phyloP scores from a whole-genome alignment of 345 rosid species.

The Brassica nigra region DNA sequence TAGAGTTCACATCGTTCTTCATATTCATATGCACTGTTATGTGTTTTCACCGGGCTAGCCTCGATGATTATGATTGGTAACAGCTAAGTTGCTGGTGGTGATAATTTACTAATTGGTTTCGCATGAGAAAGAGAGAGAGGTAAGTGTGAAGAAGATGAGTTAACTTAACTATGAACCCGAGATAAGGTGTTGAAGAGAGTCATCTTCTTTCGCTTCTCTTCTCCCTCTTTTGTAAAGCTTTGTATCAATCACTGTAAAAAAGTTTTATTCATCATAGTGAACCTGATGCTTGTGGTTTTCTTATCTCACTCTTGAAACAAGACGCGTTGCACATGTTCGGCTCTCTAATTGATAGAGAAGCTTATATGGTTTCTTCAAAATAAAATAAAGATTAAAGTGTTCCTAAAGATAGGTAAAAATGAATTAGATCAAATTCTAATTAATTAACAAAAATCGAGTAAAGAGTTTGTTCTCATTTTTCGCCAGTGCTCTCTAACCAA shows the following conservation, averaged over 20 bases:
- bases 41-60: conserved; percentile 91
- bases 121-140: conserved; percentile 5
- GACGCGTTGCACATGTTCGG: neutral
- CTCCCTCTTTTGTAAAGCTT: conserved; percentile 33
- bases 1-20: conserved; percentile 92
- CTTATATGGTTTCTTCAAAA: neutral
- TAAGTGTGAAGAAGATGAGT: neutral
- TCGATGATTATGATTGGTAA: conserved; percentile 86
- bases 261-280: conserved; percentile 18
- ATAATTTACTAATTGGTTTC: conserved; percentile 18
- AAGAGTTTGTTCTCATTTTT: neutral
- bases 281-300: neutral
- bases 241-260: conserved; percentile 22
- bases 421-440: no score
- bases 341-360: neutral
- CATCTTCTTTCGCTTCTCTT: neutral
- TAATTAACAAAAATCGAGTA: no score
- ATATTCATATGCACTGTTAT: conserved; percentile 86
- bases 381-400: no score
- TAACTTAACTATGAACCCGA: neutral
- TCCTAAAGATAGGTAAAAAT: neutral
- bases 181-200: neutral
- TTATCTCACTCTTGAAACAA: neutral
- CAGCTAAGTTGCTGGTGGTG: conserved; percentile 1
- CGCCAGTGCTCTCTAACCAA: neutral